These are phyloP conservation scores for Ashbya aceris DNA, from an alignment of 1,139 yeast species.

Conservation along the genomic window DNA sequence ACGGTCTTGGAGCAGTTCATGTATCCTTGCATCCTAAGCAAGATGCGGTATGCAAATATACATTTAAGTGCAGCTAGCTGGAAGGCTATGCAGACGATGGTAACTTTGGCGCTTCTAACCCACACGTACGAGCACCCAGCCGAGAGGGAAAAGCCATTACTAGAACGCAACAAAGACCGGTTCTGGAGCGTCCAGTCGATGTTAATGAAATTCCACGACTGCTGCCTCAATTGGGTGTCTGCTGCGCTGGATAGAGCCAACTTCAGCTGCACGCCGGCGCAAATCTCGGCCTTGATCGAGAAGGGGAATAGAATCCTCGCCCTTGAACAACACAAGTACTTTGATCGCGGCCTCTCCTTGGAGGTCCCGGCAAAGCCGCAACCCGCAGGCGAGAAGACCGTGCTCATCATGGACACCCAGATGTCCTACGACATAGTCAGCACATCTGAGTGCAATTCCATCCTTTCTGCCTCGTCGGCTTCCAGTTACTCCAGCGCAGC, in stretches of 20 bases:
- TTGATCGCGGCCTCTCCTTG: neutral
- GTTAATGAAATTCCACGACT: neutral
- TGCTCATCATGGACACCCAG: neutral
- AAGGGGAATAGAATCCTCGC: neutral
- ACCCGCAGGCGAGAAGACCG: neutral
- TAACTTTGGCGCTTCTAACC: slow-evolving; percentile 1
- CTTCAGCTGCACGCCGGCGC: neutral
- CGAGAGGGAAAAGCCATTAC: slow-evolving; percentile 1
- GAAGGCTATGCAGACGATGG: neutral
- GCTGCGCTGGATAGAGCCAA: neutral
- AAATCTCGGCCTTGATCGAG: neutral
- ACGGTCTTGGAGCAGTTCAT: slow-evolving; percentile 1
- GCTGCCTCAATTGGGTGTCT: neutral
- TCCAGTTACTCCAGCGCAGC: slow-evolving; percentile 1
- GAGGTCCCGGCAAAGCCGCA: neutral
- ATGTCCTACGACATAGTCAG: slow-evolving; percentile 2
- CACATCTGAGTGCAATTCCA: slow-evolving; percentile 1
- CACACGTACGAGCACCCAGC: slow-evolving; percentile 4
- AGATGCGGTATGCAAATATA: neutral
- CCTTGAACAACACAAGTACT: neutral
- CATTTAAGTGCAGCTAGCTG: neutral
- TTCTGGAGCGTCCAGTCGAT: slow-evolving; percentile 1
- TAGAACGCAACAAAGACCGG: slow-evolving; percentile 1
- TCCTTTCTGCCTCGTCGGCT: slow-evolving; percentile 1
- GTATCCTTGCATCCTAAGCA: neutral